phyloP scores from a whole-genome alignment of 129 eudicot species.

The Erigeron canadensis region DNA sequence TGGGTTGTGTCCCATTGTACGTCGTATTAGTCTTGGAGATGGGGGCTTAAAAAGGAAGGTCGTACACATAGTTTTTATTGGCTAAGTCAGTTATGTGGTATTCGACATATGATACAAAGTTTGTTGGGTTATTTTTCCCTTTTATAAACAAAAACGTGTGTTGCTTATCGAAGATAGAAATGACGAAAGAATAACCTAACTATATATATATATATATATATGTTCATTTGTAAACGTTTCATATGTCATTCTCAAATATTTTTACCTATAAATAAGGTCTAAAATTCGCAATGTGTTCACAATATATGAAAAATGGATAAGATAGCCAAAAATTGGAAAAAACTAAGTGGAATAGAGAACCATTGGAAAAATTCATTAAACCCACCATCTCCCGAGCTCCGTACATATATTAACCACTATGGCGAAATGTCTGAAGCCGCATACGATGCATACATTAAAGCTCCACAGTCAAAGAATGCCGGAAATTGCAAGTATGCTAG shows the following conservation, averaged over 20 bases:
- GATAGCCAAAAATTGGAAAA: constrained; percentile 27
- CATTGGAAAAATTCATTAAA: constrained; percentile 20
- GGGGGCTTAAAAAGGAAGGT: too few relatives aligned
- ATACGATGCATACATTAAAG: constrained; percentile 47
- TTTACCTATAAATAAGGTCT: constrained; percentile 9
- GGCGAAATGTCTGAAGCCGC: constrained; percentile 58
- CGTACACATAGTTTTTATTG: too few relatives aligned
- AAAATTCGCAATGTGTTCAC: neutral
- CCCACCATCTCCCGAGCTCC: constrained; percentile 18
- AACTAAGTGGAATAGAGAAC: constrained; percentile 15
- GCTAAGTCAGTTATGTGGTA: too few relatives aligned
- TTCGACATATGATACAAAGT: too few relatives aligned
- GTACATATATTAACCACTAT: constrained; percentile 42
- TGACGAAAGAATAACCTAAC: neutral
- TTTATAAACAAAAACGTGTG: too few relatives aligned
- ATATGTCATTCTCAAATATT: neutral
- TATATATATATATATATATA: too few relatives aligned
- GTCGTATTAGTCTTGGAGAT: too few relatives aligned
- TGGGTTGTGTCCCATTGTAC: too few relatives aligned
- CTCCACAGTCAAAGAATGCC: constrained; percentile 36
- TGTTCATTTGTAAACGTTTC: constrained; percentile 14
- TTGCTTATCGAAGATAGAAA: constrained; percentile 12
- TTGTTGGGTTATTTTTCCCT: too few relatives aligned
- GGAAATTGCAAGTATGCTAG: constrained; percentile 39
- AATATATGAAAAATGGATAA: neutral